Evolutionary conservation across 75 land plant species (phyloP).

Genomic region (Isoetes taiwanensis): DNA sequence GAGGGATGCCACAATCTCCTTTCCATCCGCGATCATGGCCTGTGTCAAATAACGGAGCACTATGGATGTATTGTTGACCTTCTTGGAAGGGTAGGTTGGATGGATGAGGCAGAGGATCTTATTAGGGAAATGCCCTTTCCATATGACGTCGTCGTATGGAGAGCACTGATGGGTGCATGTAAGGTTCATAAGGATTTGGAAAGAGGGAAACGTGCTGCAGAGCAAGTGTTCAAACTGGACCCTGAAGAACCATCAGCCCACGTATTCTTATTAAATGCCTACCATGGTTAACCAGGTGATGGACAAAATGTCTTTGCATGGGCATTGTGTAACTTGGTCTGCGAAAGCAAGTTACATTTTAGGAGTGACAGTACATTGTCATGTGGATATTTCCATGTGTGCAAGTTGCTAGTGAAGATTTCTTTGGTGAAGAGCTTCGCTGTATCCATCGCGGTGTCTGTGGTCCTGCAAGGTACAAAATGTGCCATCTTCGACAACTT

Average conservation of each 20-base stretch:
- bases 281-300: conserved; percentile 12
- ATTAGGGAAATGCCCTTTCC: conserved; percentile 12
- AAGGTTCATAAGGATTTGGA: conserved; percentile 1
- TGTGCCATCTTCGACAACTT: too few species aligned
- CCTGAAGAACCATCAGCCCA: conserved; percentile 17
- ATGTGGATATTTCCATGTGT: too few species aligned
- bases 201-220: conserved; percentile 2
- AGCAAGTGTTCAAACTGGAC: conserved; percentile 13
- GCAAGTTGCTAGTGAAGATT: too few species aligned
- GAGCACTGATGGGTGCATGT: conserved; percentile 15
- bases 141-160: conserved; percentile 14
- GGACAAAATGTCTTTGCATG: too few species aligned
- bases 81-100: conserved; percentile 13
- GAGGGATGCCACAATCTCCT: too few species aligned
- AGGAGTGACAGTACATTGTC: too few species aligned
- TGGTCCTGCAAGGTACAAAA: too few species aligned
- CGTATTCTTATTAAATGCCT: conserved; percentile 19
- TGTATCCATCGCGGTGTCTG: too few species aligned
- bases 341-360: too few species aligned
- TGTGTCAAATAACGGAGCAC: conserved; percentile 16
- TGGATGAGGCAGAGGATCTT: conserved; percentile 13
- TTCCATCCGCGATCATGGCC: conserved; percentile 12
- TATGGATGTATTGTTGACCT: conserved; percentile 24
- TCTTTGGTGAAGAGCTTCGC: too few species aligned
- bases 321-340: too few species aligned